Conservation (phyloP, 2,329 filamentous ascomycete species). For the Coniochaeta ligniaria region DNA sequence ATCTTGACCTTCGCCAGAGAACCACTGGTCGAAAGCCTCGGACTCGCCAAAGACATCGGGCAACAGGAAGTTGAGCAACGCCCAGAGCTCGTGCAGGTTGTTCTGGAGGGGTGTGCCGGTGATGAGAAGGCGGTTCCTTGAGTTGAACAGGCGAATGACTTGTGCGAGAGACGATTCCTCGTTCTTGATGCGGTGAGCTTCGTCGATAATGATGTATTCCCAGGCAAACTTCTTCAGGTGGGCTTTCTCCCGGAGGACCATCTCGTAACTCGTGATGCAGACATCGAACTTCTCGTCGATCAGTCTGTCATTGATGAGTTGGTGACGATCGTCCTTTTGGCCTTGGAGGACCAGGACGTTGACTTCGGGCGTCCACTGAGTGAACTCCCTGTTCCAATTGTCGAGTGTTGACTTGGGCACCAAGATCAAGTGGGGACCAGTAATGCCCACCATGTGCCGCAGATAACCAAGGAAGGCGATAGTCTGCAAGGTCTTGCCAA, state of each 20-base stretch:
- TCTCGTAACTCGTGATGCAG: slow-evolving; percentile 97
- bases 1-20: slow-evolving; percentile 81
- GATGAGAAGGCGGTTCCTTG: slow-evolving; percentile 88
- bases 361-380: slow-evolving; percentile 89
- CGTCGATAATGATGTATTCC: slow-evolving; percentile 99
- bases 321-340: slow-evolving; percentile 84
- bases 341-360: slow-evolving; percentile 92
- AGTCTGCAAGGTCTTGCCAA: slow-evolving; percentile 95
- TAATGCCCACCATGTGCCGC: slow-evolving; percentile 82
- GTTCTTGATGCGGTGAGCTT: slow-evolving; percentile 98
- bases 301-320: slow-evolving; percentile 84
- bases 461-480: slow-evolving; percentile 96
- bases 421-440: slow-evolving; percentile 81
- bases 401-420: slow-evolving; percentile 97
- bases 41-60: slow-evolving; percentile 97
- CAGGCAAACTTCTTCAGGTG: slow-evolving; percentile 96
- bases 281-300: slow-evolving; percentile 95
- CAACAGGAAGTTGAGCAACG: slow-evolving; percentile 92
- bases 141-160: slow-evolving; percentile 94
- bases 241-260: slow-evolving; percentile 92
- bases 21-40: slow-evolving; percentile 97
- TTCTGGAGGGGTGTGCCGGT: slow-evolving; percentile 97
- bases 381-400: slow-evolving; percentile 96
- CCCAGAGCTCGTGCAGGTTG: slow-evolving; percentile 97
- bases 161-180: slow-evolving; percentile 95